Base-by-base conservation (phyloP, 768 basidiomycete genomes). In the Tricholoma flavovirens region DNA sequence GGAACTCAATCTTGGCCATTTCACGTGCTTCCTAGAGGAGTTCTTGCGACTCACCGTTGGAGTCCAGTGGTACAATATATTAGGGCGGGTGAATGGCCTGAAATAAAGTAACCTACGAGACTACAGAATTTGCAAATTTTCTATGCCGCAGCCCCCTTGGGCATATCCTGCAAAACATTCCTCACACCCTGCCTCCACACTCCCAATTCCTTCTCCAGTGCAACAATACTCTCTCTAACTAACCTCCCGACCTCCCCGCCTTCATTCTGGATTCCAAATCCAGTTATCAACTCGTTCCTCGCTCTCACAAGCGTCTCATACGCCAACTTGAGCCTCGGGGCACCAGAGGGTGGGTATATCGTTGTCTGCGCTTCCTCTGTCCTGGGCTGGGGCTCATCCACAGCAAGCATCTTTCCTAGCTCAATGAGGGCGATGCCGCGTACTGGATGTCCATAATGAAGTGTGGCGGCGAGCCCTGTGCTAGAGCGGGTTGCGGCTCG, bases 361-460 rank as follows among this genome's bases (percentile, higher is more conserved):
- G 62, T 42, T 45, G 66, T 48, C 42, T 57, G 54, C 15, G 61
- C 59, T 17, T 59, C 17, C 12, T 61, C 57, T 32, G 62, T 56
- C 1, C 67, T 67, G 3, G 83, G 80, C 3, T 70, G 67, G 0
- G 84, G 85, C 64, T 92, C 90, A 62, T 93, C 89, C 0, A 93
- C 87, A 0, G 83, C 82, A 5, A 94, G 75, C 6, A 93, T 71
- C 71, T 93, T 94, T 0, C 89, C 92, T 5, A 91, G 75, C 67
- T 95, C 93, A 2, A 86, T 84, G 7, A 87, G 72, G 4, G 88
- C 83, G 21, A 95, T 73, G 0, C 82, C 90, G 1, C 89, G 78
- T 1, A 88, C 79, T 0, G 94, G 93, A 66, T 96, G 93, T 1
- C 88, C 88, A 9, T 73, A 67, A 0, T 73, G 69, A 15, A 92